Conservation (phyloP, 306 rosid genomes). For the Glycyrrhiza uralensis region DNA sequence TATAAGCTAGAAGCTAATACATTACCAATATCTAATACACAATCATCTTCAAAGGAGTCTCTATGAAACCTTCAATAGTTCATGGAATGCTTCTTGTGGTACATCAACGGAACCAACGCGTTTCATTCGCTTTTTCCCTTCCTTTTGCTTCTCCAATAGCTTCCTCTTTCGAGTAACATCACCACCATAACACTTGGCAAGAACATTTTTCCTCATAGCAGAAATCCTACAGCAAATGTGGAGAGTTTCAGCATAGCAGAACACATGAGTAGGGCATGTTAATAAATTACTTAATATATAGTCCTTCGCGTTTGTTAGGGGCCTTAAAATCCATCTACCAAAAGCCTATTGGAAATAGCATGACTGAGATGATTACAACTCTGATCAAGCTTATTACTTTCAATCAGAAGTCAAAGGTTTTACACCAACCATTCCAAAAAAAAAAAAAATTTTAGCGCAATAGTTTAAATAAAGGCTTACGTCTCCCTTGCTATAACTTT, state of each 20-base stretch:
- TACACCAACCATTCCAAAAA: not conserved
- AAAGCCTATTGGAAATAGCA: constrained; percentile 10
- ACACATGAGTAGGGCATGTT: constrained; percentile 9
- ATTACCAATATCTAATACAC: constrained; percentile 24
- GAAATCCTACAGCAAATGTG: constrained; percentile 53
- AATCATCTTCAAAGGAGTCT: not conserved
- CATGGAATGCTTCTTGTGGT: constrained; percentile 97
- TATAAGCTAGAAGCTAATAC: too few relatives aligned
- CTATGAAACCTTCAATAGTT: constrained; percentile 80
- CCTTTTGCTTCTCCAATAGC: constrained; percentile 93
- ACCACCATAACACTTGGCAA: constrained; percentile 95
- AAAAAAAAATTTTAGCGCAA: constrained; percentile 3
- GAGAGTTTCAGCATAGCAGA: constrained; percentile 10
- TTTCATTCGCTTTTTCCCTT: constrained; percentile 98
- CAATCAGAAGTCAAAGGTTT: not conserved
- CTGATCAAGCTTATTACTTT: not conserved
- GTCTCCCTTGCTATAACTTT: constrained; percentile 82
- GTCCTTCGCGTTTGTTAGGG: not conserved
- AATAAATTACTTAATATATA: not conserved
- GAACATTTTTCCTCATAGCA: constrained; percentile 89
- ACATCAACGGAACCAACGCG: constrained; percentile 89
- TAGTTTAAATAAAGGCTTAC: constrained; percentile 47
- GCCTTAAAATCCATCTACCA: not conserved
- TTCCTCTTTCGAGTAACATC: constrained; percentile 83
- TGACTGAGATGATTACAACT: not conserved